These are phyloP conservation scores for Sarcocystis neurona DNA, from an alignment of 169 alveolate species.

Conservation along the genomic window DNA sequence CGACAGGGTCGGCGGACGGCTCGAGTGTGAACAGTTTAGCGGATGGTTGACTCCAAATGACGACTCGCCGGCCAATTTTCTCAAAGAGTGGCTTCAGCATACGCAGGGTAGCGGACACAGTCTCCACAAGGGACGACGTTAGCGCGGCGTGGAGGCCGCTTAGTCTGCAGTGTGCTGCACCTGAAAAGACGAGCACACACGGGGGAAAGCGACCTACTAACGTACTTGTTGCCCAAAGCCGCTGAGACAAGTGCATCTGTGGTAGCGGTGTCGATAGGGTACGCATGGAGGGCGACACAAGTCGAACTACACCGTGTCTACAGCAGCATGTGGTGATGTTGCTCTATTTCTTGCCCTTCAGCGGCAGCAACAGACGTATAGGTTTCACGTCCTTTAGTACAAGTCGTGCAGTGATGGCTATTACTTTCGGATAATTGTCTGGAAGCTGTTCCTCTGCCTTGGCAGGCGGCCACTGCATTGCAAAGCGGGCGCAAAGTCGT, in stretches of 20 bases:
- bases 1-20: background rate
- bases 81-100: background rate
- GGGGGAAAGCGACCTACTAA: background rate
- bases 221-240: background rate
- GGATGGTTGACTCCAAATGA: slow-evolving; percentile 28
- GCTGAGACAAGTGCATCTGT: background rate
- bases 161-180: background rate
- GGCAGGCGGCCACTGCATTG: slow-evolving; percentile 9
- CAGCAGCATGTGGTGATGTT: background rate
- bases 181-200: background rate
- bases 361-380: too few relatives aligned
- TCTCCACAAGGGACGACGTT: too few relatives aligned
- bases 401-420: too few relatives aligned
- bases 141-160: slow-evolving; percentile 17
- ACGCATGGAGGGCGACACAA: background rate
- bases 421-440: too few relatives aligned
- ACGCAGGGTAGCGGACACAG: too few relatives aligned
- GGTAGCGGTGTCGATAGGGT: background rate
- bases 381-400: too few relatives aligned
- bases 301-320: background rate
- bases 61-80: slow-evolving; percentile 9
- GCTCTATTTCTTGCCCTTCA: background rate
- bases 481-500: background rate
- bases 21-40: background rate
- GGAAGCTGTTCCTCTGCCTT: too few relatives aligned